Base-by-base conservation (phyloP, 2,329 filamentous ascomycete genomes). In the Pseudocercospora musae region DNA sequence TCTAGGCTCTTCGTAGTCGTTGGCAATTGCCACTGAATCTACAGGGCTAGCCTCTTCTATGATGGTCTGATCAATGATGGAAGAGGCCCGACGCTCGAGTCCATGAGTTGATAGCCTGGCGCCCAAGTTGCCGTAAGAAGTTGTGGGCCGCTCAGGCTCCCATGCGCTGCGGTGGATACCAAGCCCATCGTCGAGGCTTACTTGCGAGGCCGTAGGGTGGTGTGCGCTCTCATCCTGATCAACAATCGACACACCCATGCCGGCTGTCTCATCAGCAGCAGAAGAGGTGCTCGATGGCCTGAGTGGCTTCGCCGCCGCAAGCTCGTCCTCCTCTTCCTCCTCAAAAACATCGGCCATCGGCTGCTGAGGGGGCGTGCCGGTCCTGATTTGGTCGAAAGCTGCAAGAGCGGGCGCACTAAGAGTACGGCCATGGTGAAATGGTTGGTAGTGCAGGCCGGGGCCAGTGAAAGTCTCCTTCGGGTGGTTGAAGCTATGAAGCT, bases 311-410 rank as follows among this genome's bases (percentile, higher is more conserved):
- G 53, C 57, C 48, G 69, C 77, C 21, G 20, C 25, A 25, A 44
- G 27, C 21, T 57, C 58, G 4, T 62, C 56, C 67, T 78, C 78
- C 65, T 80, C 78, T 20, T 81, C 81, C 11, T 86, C 91, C 72
- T 95, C 91, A 66, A 94, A 95, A 0, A 95, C 91, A 72, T 94
- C 91, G 0, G 88, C 90, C 90, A 95, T 93, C 0, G 88, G 88
- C 0, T 88, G 87, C 67, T 85, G 68, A 9, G 72, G 69, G 8
- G 70, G 68, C 13, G 71, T 72, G 21, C 69, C 67, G 20, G 65
- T 64, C 20, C 72, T 69, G 21, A 56, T 52, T 27, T 70, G 65
- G 60, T 93, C 90, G 69, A 94, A 94, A 0, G 89, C 88, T 11
- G 86, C 87, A 75, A 93, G 84, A 70, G 91, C 89, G 3, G 91